phyloP scores from a whole-genome alignment of 2,329 filamentous ascomycete genomes.

The Aspergillus caelatus region DNA sequence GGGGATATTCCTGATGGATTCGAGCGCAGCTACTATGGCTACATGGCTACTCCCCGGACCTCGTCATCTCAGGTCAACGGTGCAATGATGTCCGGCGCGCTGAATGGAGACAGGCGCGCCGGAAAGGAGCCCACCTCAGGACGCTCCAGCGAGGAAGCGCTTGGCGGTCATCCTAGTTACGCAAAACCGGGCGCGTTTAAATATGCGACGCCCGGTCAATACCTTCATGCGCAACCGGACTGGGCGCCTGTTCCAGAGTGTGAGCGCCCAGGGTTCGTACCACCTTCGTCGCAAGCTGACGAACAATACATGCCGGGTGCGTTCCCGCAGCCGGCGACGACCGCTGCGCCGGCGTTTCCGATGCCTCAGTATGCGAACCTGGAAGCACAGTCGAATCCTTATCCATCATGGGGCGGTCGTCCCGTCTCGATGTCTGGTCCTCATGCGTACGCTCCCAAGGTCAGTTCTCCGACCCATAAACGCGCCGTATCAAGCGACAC shows the following conservation, averaged over 20 bases:
- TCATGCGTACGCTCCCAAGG: conserved; percentile 15
- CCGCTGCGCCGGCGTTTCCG: conserved; percentile 26
- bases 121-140: conserved; percentile 13
- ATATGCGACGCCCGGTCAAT: conserved; percentile 34
- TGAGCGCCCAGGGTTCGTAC: conserved; percentile 46
- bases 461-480: conserved; percentile 31
- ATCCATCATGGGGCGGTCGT: conserved; percentile 22
- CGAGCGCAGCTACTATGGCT: conserved; percentile 22
- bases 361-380: conserved; percentile 37
- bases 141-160: conserved; percentile 18
- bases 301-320: conserved; percentile 33
- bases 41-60: conserved; percentile 11
- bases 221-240: conserved; percentile 25
- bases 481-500: conserved; percentile 34
- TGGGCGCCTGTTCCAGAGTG: conserved; percentile 45
- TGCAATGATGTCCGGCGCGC: conserved; percentile 24
- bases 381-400: conserved; percentile 22
- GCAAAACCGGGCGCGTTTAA: conserved; percentile 31
- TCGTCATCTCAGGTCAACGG: conserved; percentile 14
- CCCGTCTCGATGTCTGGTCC: conserved; percentile 16
- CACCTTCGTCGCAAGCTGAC: conserved; percentile 36
- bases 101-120: conserved; percentile 11
- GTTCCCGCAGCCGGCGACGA: conserved; percentile 30
- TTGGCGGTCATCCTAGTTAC: conserved; percentile 38
- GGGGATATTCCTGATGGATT: conserved; percentile 30